Conservation (phyloP, 305 asterid species). For the Rubia occidens region DNA sequence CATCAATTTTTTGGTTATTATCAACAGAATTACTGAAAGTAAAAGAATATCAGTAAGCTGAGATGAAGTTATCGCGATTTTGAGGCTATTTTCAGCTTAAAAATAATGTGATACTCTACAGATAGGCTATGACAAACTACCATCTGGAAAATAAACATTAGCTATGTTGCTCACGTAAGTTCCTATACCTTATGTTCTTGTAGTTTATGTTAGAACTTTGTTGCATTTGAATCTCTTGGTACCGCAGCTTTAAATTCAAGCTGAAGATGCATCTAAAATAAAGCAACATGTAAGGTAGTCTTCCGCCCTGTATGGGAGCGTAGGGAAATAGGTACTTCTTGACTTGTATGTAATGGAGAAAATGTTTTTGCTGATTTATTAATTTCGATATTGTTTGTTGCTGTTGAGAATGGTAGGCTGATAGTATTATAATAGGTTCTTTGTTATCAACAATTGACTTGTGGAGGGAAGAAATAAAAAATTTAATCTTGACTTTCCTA, state of each 20-base stretch:
- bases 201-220: background rate
- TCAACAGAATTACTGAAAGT: background rate
- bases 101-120: background rate
- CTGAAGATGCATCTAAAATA: slow-evolving; percentile 80
- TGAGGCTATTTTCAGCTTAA: background rate
- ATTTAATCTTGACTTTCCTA: background rate
- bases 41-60: background rate
- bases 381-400: too few relatives aligned
- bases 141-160: slow-evolving; percentile 84
- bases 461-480: too few relatives aligned
- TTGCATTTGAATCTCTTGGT: slow-evolving; percentile 23
- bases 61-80: background rate
- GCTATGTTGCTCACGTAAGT: slow-evolving; percentile 77
- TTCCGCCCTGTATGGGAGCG: too few relatives aligned
- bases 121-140: slow-evolving; percentile 34
- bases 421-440: too few relatives aligned
- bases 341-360: slow-evolving; percentile 92
- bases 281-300: slow-evolving; percentile 23
- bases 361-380: slow-evolving; percentile 14
- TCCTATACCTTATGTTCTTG: slow-evolving; percentile 15
- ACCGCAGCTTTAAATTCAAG: slow-evolving; percentile 80
- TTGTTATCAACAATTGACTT: too few relatives aligned
- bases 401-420: too few relatives aligned
- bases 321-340: slow-evolving; percentile 52
- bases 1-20: background rate